Base-by-base conservation (phyloP, 352 stramenopile genomes). In the Globisporangium radiosum region DNA sequence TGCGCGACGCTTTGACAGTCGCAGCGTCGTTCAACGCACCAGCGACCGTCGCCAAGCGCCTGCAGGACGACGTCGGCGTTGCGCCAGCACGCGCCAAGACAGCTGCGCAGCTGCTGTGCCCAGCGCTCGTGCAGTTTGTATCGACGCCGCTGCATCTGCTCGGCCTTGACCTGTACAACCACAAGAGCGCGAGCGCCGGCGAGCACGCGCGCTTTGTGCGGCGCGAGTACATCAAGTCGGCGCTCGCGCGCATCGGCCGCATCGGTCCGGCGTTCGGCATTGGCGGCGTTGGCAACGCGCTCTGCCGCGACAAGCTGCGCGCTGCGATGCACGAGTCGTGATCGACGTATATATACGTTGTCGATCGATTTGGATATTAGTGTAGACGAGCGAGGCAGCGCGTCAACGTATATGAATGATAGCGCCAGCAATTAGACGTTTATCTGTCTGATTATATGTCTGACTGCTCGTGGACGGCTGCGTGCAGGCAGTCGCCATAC, bases 201-300 rank as follows among this genome's bases (percentile, higher is more conserved):
- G 60, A 75, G 47, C 82, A 80, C 47, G 48, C 76, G 54, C 56
- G 42, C 6, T 95, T 97, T 57, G 56, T 97, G 5, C 62, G 73
- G 57, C 76, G 80, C 39, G 87, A 95, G 66, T 97, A 96, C 63
- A 4, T 88, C 60, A 93, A 92, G 65, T 96, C 88, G 6, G 86
- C 87, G 1, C 38, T 82, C 8, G 88, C 88, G 19, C 82, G 89
- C 43, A 88, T 97, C 42, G 83, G 70, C 1, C 87, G 89, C 47
- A 96, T 97, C 51, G 87, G 85, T 17, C 89, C 89, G 45, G 89
- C 89, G 6, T 97, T 96, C 60, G 89, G 89, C 15, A 85, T 97
- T 56, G 89, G 89, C 4, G 88, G 89, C 37, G 80, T 97, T 44
- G 86, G 88, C 57, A 97, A 97, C 72, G 76, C 60, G 19, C 83